A percentile compares a stretch with the other conserved stretches of the same genome.
Evolutionary conservation across 768 basidiomycete species (phyloP).

Genomic region (Russula compacta): DNA sequence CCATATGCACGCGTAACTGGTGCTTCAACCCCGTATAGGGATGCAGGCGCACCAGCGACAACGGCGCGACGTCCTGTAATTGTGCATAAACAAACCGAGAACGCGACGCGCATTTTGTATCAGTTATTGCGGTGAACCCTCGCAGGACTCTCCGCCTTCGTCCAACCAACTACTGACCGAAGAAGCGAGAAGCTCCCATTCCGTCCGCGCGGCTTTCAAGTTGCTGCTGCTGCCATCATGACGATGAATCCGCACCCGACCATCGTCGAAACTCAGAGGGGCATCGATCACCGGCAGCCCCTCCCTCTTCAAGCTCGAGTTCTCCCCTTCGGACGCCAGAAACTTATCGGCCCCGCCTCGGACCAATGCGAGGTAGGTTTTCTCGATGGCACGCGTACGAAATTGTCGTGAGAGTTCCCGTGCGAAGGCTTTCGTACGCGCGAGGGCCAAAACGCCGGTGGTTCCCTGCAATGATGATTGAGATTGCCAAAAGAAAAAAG

Average conservation of each 20-base stretch:
- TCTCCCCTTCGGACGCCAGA: neutral
- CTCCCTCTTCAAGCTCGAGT: neutral
- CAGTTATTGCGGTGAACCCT: neutral
- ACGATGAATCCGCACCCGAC: conserved; percentile 7
- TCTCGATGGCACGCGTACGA: conserved; percentile 7
- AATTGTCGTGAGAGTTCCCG: conserved; percentile 18
- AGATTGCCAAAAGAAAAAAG: neutral
- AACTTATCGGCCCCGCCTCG: conserved; percentile 1
- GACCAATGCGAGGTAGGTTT: conserved; percentile 18
- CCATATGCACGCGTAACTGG: conserved; percentile 19
- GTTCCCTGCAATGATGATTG: conserved; percentile 11
- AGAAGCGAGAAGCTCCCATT: conserved; percentile 18
- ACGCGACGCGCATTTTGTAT: neutral
- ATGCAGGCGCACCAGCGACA: conserved; percentile 15
- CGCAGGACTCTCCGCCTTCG: neutral
- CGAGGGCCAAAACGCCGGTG: conserved; percentile 16
- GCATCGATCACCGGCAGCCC: neutral
- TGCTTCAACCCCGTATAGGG: conserved; percentile 20
- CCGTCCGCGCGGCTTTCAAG: conserved; percentile 3
- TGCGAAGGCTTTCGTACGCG: conserved; percentile 9
- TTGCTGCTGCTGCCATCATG: no score
- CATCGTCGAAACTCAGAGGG: conserved; percentile 3
- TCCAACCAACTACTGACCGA: conserved; percentile 13
- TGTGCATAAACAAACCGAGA: neutral
- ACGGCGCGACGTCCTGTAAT: conserved; percentile 1